These are phyloP conservation scores for Sparassis latifolia DNA, from an alignment of 1,284 basidiomycete genomes.

Conservation along the genomic window DNA sequence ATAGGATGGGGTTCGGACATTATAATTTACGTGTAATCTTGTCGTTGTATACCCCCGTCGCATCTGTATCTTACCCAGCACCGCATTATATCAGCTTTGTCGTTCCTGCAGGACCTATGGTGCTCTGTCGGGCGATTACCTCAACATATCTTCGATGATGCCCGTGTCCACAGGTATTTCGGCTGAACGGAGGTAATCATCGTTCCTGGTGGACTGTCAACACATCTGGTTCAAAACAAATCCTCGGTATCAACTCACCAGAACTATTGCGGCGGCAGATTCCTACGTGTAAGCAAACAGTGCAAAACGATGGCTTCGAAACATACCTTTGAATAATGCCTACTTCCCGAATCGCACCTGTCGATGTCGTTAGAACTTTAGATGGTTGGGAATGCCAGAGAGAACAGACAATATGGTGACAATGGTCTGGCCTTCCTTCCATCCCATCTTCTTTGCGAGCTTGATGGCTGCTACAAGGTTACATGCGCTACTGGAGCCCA, in stretches of 20 bases:
- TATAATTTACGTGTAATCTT: neutral
- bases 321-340: slow-evolving; percentile 83
- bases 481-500: slow-evolving; percentile 95
- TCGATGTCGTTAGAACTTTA: neutral
- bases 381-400: neutral
- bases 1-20: slow-evolving; percentile 4
- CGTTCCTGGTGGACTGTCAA: slow-evolving; percentile 49
- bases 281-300: too few relatives aligned
- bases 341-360: slow-evolving; percentile 78
- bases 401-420: slow-evolving; percentile 77
- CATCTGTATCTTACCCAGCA: slow-evolving; percentile 15
- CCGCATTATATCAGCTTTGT: neutral
- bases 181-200: slow-evolving; percentile 63
- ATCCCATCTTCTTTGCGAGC: slow-evolving; percentile 65
- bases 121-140: neutral
- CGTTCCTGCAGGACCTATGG: neutral
- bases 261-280: slow-evolving; percentile 25
- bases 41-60: neutral
- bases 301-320: neutral
- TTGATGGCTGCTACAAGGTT: slow-evolving; percentile 89
- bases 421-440: slow-evolving; percentile 57
- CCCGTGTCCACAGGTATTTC: slow-evolving; percentile 52
- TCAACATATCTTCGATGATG: slow-evolving; percentile 49
- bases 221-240: neutral
- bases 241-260: slow-evolving; percentile 28